Base-by-base conservation (phyloP, 345 rosid genomes). In the Corchorus olitorius region DNA sequence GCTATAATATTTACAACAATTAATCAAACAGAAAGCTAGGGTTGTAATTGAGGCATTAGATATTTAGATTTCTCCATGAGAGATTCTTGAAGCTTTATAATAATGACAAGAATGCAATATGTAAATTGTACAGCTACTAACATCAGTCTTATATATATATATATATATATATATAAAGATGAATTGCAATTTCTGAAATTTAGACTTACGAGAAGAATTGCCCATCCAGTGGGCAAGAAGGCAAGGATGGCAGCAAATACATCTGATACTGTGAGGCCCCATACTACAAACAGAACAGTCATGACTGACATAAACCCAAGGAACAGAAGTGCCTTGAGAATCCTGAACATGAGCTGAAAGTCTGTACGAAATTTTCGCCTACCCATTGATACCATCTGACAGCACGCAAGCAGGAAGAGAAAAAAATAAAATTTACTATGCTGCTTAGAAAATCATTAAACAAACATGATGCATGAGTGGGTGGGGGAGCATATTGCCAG, bases 181-280 rank as follows among this genome's bases (percentile, higher is more conserved):
- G n/a, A n/a, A 35, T 6, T 11, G 17, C 45, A 54, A 37, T n/a
- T 16, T 55, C 48, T 4, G 33, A 19, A 70, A 75, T 46, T 60
- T 48, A 71, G 35, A 84, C 97, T 89, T 82, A 95, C 99, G 76
- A 95, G 93, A 76, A 95, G 78, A 65, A 95, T 10, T 79, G 97
- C 94, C 99, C 98, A 95, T 2, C 98, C 99, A 0, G 99, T 79
- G 16, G 89, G 99, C 85, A 90, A 72, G 85, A 96, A 96, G 71
- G 96, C 97, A 19, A 97, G 91, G 79, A 81, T 14, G 46, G 92
- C 78, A 72, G 98, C 97, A 63, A 87, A 91, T 34, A 97, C 54
- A 83, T 97, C 99, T 1, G 90, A 27, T 46, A 92, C 70, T 27
- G 95, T 87, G 77, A 94, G 91, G 77, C 87, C 83, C 49, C 84